These are phyloP conservation scores for Tanacetum coccineum DNA, from an alignment of 129 eudicot species.

Conservation along the genomic window DNA sequence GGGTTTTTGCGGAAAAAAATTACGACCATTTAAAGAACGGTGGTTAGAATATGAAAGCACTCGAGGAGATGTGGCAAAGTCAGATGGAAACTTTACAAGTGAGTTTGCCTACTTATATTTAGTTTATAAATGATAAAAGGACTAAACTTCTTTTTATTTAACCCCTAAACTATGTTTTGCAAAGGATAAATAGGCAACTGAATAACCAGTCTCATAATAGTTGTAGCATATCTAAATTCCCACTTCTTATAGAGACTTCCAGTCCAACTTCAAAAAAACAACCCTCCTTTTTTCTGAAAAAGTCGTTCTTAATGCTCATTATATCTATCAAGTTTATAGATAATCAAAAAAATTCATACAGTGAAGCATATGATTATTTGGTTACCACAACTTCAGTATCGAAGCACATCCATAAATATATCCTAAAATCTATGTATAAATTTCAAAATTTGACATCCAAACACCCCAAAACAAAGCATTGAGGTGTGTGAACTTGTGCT, in stretches of 20 bases:
- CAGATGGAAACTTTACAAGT: slow-evolving; percentile 83
- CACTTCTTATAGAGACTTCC: not conserved
- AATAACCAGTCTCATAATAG: not conserved
- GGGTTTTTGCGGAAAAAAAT: slow-evolving; percentile 46
- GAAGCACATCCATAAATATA: too few species aligned
- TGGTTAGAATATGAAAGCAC: slow-evolving; percentile 61
- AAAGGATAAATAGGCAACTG: not conserved
- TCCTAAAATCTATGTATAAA: not conserved
- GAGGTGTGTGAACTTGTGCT: too few species aligned
- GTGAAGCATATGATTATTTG: too few species aligned
- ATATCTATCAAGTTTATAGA: not conserved
- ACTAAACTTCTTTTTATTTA: too few species aligned
- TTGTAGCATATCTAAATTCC: not conserved
- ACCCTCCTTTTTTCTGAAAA: not conserved
- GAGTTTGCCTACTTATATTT: slow-evolving; percentile 29
- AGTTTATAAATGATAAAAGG: not conserved
- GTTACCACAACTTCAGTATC: too few species aligned
- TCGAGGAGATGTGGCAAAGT: slow-evolving; percentile 70
- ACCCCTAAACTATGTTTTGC: not conserved
- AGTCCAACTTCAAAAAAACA: not conserved
- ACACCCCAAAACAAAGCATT: not conserved
- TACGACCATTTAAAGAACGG: slow-evolving; percentile 53
- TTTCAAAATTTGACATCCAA: not conserved
- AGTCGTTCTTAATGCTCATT: not conserved
- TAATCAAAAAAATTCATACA: not conserved